Conservation (phyloP, 73 alveolate species). For the Paramecium sexaurelia region DNA sequence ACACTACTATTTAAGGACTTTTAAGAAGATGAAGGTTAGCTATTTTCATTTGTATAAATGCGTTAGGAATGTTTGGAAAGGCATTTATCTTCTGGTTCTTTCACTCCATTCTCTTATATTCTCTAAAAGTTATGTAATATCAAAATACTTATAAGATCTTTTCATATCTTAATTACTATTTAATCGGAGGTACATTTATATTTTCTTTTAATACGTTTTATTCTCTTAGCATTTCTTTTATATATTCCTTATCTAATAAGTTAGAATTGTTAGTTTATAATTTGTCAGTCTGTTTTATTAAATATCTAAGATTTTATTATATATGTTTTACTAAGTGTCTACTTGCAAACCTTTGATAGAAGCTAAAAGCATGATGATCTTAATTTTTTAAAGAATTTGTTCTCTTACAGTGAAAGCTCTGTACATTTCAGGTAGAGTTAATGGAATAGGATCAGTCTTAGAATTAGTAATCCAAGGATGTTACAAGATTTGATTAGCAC, state of each 20-base stretch:
- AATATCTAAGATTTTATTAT: no score
- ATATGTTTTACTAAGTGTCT: no score
- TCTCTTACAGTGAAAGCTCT: constrained; percentile 17
- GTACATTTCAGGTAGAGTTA: constrained; percentile 43
- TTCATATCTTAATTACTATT: background rate
- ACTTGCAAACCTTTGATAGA: background rate
- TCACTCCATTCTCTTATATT: background rate
- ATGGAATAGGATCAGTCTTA: constrained; percentile 41
- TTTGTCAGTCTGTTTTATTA: background rate
- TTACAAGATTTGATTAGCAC: constrained; percentile 71
- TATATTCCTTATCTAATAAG: constrained; percentile 17
- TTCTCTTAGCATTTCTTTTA: background rate
- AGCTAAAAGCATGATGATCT: background rate
- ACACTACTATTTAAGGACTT: background rate
- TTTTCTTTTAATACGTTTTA: background rate
- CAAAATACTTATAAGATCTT: background rate
- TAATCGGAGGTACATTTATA: background rate
- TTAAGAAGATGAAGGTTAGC: background rate
- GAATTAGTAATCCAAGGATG: constrained; percentile 63
- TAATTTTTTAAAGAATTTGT: background rate
- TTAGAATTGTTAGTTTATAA: background rate
- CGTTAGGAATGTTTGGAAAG: background rate
- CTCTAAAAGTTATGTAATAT: background rate
- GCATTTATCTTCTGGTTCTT: background rate
- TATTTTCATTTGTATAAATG: background rate